These are phyloP conservation scores for Gaeumannomyces sp. DNA, from an alignment of 2,329 filamentous ascomycete genomes.

Conservation along the genomic window DNA sequence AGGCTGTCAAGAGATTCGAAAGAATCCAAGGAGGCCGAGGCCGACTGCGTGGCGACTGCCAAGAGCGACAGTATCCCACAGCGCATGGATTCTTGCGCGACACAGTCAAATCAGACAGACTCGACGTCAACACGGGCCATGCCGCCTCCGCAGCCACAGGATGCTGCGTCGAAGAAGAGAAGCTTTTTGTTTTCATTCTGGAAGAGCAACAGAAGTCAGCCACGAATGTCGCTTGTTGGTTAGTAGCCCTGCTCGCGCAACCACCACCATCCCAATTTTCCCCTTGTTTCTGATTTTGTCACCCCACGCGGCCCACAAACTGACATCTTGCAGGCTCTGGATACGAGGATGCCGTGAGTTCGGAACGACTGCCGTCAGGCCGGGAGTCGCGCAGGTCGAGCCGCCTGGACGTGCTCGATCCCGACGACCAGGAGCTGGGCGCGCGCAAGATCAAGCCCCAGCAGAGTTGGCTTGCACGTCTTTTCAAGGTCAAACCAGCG, in stretches of 20 bases:
- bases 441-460: conserved; percentile 57
- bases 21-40: conserved; percentile 4
- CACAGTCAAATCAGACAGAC: conserved; percentile 7
- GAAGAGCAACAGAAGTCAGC: conserved; percentile 39
- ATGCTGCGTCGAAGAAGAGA: conserved; percentile 34
- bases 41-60: background rate
- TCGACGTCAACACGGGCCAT: conserved; percentile 5
- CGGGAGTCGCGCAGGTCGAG: conserved; percentile 18
- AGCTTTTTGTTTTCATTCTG: conserved; percentile 50
- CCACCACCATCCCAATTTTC: too few species aligned
- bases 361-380: conserved; percentile 19
- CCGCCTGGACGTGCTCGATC: background rate
- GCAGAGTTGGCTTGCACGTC: conserved; percentile 81
- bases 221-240: conserved; percentile 40
- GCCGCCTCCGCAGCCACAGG: background rate
- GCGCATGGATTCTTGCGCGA: background rate
- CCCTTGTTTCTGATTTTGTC: background rate
- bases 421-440: conserved; percentile 32
- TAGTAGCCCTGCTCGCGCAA: conserved; percentile 17
- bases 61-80: conserved; percentile 1
- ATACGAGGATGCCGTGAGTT: conserved; percentile 23
- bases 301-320: background rate
- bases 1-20: conserved; percentile 8
- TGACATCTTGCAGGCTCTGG: conserved; percentile 23
- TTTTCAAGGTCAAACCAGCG: conserved; percentile 85